Evolutionary conservation across 805 yeast species (phyloP).

Genomic region (Saturnispora serradocipensis): DNA sequence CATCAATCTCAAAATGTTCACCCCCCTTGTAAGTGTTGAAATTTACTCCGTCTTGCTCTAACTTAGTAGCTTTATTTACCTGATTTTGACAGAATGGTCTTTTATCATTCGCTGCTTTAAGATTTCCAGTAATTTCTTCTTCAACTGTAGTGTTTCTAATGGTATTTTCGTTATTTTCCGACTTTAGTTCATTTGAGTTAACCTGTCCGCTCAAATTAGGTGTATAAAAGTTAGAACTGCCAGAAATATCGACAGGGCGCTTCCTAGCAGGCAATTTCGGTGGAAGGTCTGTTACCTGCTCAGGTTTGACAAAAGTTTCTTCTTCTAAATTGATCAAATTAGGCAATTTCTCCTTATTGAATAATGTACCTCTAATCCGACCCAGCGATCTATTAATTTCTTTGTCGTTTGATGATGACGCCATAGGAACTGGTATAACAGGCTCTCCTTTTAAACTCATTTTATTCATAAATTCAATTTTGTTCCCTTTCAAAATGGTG

Average conservation of each 20-base stretch:
- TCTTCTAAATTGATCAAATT: constrained; percentile 4
- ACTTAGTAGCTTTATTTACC: not conserved
- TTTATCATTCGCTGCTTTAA: not conserved
- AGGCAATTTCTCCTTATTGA: constrained; percentile 4
- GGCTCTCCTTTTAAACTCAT: not conserved
- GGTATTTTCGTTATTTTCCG: not conserved
- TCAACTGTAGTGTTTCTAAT: not conserved
- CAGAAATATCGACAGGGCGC: not conserved
- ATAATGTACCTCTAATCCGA: not conserved
- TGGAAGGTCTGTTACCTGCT: not conserved
- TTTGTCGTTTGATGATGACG: not conserved
- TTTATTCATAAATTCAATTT: not conserved
- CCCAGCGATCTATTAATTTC: not conserved
- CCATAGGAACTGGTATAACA: not conserved
- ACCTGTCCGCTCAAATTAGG: not conserved
- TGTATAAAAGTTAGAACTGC: not conserved
- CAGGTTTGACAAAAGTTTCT: not conserved
- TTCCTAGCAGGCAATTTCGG: not conserved
- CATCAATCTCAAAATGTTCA: constrained; percentile 18
- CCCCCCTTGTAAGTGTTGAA: not conserved
- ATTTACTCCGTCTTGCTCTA: not conserved
- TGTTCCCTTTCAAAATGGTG: constrained; percentile 16
- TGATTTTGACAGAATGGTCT: not conserved
- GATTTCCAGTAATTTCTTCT: not conserved
- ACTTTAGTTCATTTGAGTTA: not conserved